These are phyloP conservation scores for Tilletia horrida DNA, from an alignment of 1,284 basidiomycete species.

Conservation along the genomic window DNA sequence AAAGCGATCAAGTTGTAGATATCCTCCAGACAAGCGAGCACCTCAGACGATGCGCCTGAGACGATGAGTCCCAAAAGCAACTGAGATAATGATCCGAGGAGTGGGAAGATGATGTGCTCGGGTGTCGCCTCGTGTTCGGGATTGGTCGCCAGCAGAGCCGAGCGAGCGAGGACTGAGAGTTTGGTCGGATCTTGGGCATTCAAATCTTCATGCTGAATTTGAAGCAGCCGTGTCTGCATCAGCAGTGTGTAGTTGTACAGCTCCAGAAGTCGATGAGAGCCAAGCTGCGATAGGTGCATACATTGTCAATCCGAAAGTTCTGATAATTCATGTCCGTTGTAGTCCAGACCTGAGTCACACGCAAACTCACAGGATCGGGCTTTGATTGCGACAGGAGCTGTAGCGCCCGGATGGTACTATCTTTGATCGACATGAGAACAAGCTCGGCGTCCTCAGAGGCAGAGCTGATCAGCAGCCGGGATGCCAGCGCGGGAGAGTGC, in stretches of 20 bases:
- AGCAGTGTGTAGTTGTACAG: neutral
- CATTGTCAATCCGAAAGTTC: too few species aligned
- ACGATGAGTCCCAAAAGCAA: neutral
- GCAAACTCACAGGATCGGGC: slow-evolving; percentile 2
- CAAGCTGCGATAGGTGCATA: too few species aligned
- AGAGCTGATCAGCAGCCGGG: too few species aligned
- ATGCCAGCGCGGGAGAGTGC: too few species aligned
- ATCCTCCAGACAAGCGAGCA: neutral
- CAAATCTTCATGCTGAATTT: neutral
- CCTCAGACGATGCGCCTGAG: neutral
- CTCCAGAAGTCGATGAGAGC: neutral
- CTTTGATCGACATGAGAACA: too few species aligned
- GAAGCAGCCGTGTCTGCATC: neutral
- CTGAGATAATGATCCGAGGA: slow-evolving; percentile 22
- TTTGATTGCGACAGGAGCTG: neutral
- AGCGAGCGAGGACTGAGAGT: neutral
- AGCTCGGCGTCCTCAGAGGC: too few species aligned
- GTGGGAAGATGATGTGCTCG: slow-evolving; percentile 25
- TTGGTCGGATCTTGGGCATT: neutral
- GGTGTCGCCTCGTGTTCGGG: neutral
- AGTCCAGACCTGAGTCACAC: too few species aligned
- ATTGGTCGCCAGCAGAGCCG: neutral
- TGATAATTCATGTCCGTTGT: too few species aligned
- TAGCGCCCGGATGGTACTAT: too few species aligned
- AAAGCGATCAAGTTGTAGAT: neutral